Base-by-base conservation (phyloP, 164 flowering plant species). In the Chimonanthus praecox region DNA sequence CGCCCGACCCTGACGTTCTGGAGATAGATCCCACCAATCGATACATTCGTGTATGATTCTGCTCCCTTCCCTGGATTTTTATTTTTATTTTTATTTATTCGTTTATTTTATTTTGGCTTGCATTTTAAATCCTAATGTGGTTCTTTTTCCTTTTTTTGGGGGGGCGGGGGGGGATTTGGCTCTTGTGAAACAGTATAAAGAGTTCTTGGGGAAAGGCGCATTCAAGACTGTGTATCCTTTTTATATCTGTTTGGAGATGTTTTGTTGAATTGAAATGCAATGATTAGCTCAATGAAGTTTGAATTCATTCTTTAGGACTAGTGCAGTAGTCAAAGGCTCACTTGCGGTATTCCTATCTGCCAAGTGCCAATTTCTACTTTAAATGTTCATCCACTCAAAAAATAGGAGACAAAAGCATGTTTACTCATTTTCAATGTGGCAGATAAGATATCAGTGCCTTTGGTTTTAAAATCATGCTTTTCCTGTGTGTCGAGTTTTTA, bases 131-230 rank as follows among this genome's bases (percentile, higher is more conserved):
- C 46, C 51, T 47, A 13, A 51, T 20, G 68, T 33, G 33, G 33
- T 33, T 33, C 33, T 33, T 33, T 33, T 33, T 33, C 33, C 33
- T 33, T 33, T 66, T 69, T 64, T 15, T 9, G 13, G n/a, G 16
- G 16, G 0, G 21, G 21, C 21, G 16, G 16, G 21, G 21, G 0
- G 16, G 16, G 9, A 50, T 21, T 58, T 18, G 64, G 21, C 33
- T 33, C 33, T 33, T 74, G 3, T 70, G 21, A n/a, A 61, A 75
- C 88, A 89, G 93, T 89, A 81, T 67, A 79, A 70, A 49, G 90
- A 89, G 21, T 77, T 87, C 2, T 67, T 87, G 75, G 92, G 92
- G n/a, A 86, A 78, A 72, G 90, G 92, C 18, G 92, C 92, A 45
- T 87, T 74, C 78, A 89, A 89, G 76, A 84, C 84, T 62, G 89